Conservation (phyloP, 2,329 filamentous ascomycete species). For the Phyllosticta paracitricarpa region DNA sequence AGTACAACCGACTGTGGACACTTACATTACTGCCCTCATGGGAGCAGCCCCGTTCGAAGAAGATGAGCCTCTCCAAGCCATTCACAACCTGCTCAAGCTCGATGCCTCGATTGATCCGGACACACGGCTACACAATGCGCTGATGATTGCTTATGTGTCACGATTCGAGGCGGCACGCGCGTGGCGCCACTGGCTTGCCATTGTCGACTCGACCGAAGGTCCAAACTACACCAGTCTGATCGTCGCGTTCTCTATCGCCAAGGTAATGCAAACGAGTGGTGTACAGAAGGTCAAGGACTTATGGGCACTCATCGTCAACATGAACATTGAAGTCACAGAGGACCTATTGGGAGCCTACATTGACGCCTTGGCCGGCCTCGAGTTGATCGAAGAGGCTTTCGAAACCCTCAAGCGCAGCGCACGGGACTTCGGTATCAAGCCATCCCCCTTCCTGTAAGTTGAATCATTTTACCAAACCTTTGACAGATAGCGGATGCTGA, state of each 20-base stretch:
- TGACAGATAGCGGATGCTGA: background rate
- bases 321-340: slow-evolving; percentile 70
- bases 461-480: background rate
- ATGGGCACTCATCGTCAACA: slow-evolving; percentile 59
- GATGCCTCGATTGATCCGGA: slow-evolving; percentile 69
- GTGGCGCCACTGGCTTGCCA: slow-evolving; percentile 73
- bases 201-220: slow-evolving; percentile 74
- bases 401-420: background rate
- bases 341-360: slow-evolving; percentile 68
- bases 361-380: slow-evolving; percentile 64
- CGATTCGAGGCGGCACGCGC: slow-evolving; percentile 57
- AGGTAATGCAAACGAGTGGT: slow-evolving; percentile 43
- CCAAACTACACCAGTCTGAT: slow-evolving; percentile 73
- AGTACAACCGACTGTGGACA: slow-evolving; percentile 58
- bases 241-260: slow-evolving; percentile 71
- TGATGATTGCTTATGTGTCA: slow-evolving; percentile 77
- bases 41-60: slow-evolving; percentile 41
- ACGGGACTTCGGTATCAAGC: background rate
- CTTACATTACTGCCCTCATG: slow-evolving; percentile 69
- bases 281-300: slow-evolving; percentile 43
- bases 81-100: slow-evolving; percentile 92
- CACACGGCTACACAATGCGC: slow-evolving; percentile 67
- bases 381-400: slow-evolving; percentile 56
- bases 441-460: background rate
- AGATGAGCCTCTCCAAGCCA: slow-evolving; percentile 56